Base-by-base conservation (phyloP, 495 filamentous ascomycete genomes). In the Lophium mytilinum region DNA sequence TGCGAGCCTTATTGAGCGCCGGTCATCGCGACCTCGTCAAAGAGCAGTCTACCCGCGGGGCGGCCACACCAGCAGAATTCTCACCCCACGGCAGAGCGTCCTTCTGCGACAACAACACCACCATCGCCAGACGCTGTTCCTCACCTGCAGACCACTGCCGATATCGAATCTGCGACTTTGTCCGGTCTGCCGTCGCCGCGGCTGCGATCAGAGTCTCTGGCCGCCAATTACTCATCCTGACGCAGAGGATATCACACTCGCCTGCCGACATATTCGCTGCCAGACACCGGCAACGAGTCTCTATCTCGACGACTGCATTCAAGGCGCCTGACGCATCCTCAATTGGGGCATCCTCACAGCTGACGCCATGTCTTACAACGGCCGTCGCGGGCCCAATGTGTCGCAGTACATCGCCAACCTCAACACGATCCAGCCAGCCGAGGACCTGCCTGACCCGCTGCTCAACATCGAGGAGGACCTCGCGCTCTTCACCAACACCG, bases 401-500 rank as follows among this genome's bases (percentile, higher is more conserved):
- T 88, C 89, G 52, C 85, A 89, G 63, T 91, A 91, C 72, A 76
- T 97, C 68, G 84, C 90, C 61, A 85, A 91, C 64, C 76, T 96
- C 53, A 96, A 96, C 71, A 78, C 83, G 52, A 79, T 90, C 46
- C 82, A 81, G 0, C 81, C 85, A 8, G 75, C 82, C 12, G 80
- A 87, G 64, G 85, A 89, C 55, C 72, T 82, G 43, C 46, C 82
- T 83, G 82, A 87, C 35, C 70, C 71, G 42, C 79, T 82, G 72
- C n/a, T n/a, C n/a, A 83, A 78, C 56, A 70, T 82, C 65, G 85
- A 87, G 63, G 79, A 85, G 51, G 89, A 93, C 47, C 78, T 98
- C 45, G 87, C 86, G 33, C 77, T 94, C 61, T 95, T 96, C 78
- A 94, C 90, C 56, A 96, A 96, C 72, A 82, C 88, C 48, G 85